Percentiles rank a stretch among this genome's conserved stretches.
phyloP scores from a whole-genome alignment of 352 stramenopile genomes.

The Blastocystis sp. region DNA sequence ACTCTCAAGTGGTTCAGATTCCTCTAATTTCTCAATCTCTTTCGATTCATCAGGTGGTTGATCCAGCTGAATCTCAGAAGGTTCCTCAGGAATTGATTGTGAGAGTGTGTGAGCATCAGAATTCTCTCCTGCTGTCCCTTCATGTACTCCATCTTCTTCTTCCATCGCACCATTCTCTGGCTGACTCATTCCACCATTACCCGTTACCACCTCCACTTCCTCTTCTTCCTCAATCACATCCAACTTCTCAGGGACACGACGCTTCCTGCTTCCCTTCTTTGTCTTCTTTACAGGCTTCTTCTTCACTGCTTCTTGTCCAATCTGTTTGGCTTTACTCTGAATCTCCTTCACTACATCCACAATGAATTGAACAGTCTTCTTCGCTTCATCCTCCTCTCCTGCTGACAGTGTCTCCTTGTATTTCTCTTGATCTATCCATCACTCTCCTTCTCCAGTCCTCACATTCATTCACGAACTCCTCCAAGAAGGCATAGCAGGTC shows the following conservation, averaged over 20 bases:
- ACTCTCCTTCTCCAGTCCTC: not conserved
- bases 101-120: not conserved
- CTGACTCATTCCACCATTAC: not conserved
- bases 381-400: not conserved
- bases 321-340: not conserved
- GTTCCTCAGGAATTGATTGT: too few relatives aligned
- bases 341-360: not conserved
- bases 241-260: not conserved
- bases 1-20: too few relatives aligned
- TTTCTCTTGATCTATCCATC: conserved; percentile 10
- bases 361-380: not conserved
- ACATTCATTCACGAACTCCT: conserved; percentile 33
- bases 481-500: not conserved
- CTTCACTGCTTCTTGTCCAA: not conserved
- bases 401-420: conserved; percentile 39
- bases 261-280: not conserved
- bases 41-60: too few relatives aligned
- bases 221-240: not conserved
- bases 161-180: not conserved
- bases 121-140: not conserved
- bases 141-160: not conserved
- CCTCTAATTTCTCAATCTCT: too few relatives aligned
- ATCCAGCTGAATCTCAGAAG: too few relatives aligned
- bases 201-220: not conserved
- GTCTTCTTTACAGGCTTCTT: conserved; percentile 2